phyloP scores from a whole-genome alignment of 106 monocot species.

The Hemerocallis citrina region DNA sequence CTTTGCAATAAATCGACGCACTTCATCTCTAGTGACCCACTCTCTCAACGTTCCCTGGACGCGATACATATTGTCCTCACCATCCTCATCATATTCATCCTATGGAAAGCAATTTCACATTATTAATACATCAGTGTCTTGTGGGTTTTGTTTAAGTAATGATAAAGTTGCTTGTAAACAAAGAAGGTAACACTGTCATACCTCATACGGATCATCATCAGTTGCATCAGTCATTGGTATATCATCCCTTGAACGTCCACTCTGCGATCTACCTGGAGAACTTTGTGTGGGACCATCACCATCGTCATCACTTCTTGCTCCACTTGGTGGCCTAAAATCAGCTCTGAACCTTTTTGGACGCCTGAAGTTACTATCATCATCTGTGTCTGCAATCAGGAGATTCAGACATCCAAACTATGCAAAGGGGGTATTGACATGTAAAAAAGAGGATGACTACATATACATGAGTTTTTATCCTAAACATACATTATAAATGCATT shows the following conservation, averaged over 20 bases:
- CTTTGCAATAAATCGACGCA: conserved; percentile 84
- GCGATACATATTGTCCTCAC: conserved; percentile 78
- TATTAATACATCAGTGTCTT: neutral
- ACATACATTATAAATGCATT: too few relatives aligned
- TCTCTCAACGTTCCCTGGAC: conserved; percentile 96
- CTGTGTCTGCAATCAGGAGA: conserved; percentile 55
- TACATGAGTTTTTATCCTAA: too few relatives aligned
- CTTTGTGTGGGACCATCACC: conserved; percentile 59
- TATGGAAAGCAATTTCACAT: conserved; percentile 17
- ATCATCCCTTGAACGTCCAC: conserved; percentile 70
- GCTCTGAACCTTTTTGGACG: conserved; percentile 80
- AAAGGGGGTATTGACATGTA: too few relatives aligned
- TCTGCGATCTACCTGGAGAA: conserved; percentile 88
- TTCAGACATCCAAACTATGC: neutral
- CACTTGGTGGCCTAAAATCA: conserved; percentile 59
- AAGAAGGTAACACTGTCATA: conserved; percentile 4
- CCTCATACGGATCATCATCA: conserved; percentile 92
- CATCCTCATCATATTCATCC: conserved; percentile 93
- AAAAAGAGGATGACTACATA: too few relatives aligned
- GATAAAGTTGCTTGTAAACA: too few relatives aligned
- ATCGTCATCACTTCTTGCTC: conserved; percentile 70
- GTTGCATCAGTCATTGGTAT: conserved; percentile 86
- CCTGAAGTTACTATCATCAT: conserved; percentile 65
- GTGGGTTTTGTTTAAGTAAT: too few relatives aligned
- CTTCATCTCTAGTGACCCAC: conserved; percentile 99